Percentiles rank a stretch among this genome's conserved stretches.
phyloP scores from a whole-genome alignment of 129 eudicot species.

The Flaveria sonorensis region DNA sequence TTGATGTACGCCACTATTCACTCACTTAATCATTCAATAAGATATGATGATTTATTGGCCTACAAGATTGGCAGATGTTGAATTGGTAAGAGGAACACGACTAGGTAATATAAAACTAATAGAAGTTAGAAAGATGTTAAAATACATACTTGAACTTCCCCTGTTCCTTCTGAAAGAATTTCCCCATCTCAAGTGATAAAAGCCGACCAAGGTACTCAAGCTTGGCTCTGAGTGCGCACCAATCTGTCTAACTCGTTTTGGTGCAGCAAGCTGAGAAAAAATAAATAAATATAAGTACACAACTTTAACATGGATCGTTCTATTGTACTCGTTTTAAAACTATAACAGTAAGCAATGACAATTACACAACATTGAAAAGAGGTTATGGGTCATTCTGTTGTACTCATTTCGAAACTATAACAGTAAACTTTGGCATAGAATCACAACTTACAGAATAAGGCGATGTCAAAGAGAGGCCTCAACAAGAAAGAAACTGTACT shows the following conservation, averaged over 20 bases:
- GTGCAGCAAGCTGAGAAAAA: conserved; percentile 74
- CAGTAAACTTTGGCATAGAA: background rate
- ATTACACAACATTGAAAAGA: conserved; percentile 8
- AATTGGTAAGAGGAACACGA: background rate
- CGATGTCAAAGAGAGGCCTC: background rate
- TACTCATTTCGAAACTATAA: background rate
- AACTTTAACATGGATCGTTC: no score
- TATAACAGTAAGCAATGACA: no score
- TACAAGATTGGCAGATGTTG: background rate
- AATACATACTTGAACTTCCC: conserved; percentile 92
- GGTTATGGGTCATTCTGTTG: background rate
- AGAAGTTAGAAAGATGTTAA: background rate
- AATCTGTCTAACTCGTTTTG: conserved; percentile 94
- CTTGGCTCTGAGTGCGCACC: conserved; percentile 88
- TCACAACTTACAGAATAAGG: background rate
- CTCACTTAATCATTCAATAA: background rate
- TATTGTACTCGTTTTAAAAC: no score
- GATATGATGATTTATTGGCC: background rate
- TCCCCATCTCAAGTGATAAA: conserved; percentile 93
- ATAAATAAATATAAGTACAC: background rate
- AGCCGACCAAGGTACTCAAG: conserved; percentile 84
- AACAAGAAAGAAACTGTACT: background rate
- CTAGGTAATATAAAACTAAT: conserved; percentile 3
- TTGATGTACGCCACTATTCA: background rate
- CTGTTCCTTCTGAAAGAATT: conserved; percentile 94